Evolutionary conservation across 257 asterid genomes (phyloP), one percentile per base, ranked within the genome.

Genomic region (Leonotis leonurus): DNA sequence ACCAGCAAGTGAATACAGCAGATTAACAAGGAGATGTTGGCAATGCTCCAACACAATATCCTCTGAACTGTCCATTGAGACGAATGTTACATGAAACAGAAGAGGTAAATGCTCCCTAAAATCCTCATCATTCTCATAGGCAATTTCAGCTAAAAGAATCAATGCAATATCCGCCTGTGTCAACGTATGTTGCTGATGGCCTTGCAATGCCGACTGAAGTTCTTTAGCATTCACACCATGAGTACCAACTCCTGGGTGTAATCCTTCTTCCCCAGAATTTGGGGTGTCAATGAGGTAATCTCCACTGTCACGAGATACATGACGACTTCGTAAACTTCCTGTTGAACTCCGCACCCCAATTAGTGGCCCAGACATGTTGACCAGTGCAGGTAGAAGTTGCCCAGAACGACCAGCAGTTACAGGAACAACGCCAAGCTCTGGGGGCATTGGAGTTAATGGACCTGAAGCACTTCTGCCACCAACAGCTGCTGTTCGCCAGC

Each of bases 31-130:
- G 60, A 93, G 77, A 73, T 93, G 99, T 62, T 93, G 99, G 80
- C 99, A 93, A 77, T 93, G 99, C 77, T 93, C 97, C 81, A 93
- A 71, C 60, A 93, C 99, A 13, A 93, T 89, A 78, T 93, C 99
- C 83, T 93, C 99, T 35, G 99, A 93, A 71, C 99, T 93, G 83
- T 93, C 99, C 99, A 93, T 93, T 7, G 99, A 93, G 81, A 93
- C 99, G 16, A 93, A 93, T 8, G 97, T 93, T 21, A 93, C 99
- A 46, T 93, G 99, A 76, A 93, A 93, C 43, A 93, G 96, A 66
- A 93, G 75, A 1, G 99, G 96, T 68, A 93, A 83, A 77, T 93
- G 99, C 85, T 82, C 97, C 22, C 99, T 85, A 71, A 93, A 93
- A 78, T 93, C 99, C 81, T 93, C 99, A 68, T 93, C 97, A 65